A percentile compares a stretch with the other conserved stretches of the same genome.
Evolutionary conservation across 345 rosid genomes (phyloP).

Genomic region (Eucalyptus pauciflora): DNA sequence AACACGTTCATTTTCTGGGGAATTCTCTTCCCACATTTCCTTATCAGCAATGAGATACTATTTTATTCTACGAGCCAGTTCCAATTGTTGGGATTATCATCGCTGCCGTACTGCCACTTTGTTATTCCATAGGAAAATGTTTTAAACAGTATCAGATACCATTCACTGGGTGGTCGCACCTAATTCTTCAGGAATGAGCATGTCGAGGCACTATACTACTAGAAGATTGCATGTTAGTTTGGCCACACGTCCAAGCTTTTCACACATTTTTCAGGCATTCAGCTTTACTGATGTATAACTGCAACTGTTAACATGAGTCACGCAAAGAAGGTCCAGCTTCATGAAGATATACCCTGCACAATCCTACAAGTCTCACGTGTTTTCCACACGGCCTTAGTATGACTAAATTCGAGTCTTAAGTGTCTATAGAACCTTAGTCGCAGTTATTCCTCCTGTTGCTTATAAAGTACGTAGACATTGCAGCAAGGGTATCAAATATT

Average conservation of each 20-base stretch:
- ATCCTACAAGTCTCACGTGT: background rate
- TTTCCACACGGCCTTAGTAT: background rate
- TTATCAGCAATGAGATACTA: background rate
- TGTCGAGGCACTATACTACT: background rate
- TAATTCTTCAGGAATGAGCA: background rate
- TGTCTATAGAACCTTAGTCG: background rate
- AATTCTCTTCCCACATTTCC: background rate
- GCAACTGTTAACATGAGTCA: background rate
- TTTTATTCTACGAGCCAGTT: background rate
- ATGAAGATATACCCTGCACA: background rate
- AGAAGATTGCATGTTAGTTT: background rate
- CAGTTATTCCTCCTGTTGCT: background rate
- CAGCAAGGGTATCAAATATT: background rate
- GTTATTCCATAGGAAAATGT: background rate
- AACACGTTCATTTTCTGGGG: background rate
- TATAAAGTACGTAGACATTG: background rate
- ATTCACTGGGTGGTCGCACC: background rate
- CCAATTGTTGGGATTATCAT: background rate
- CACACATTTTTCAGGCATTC: background rate
- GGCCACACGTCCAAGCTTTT: background rate
- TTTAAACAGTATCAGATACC: background rate
- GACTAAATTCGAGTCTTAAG: background rate
- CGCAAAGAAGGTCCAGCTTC: background rate
- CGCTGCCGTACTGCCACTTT: background rate
- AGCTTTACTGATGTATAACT: background rate